phyloP scores from a whole-genome alignment of 164 flowering plant genomes.

The Chimonanthus praecox region DNA sequence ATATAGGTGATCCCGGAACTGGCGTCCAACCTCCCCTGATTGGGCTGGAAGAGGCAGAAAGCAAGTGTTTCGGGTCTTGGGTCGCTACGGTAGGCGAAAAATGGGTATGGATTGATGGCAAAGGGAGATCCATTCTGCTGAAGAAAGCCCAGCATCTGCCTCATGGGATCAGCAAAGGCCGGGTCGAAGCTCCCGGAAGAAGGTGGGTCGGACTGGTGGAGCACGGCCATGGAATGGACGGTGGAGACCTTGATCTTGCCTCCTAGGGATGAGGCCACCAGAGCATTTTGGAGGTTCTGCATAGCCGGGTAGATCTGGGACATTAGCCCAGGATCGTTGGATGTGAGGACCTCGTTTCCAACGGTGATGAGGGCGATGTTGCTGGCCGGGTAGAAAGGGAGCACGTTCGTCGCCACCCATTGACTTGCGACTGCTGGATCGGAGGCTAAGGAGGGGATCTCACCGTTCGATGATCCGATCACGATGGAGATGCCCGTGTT shows the following conservation, averaged over 20 bases:
- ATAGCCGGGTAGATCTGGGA: slow-evolving; percentile 68
- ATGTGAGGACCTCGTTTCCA: slow-evolving; percentile 76
- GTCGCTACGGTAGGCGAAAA: slow-evolving; percentile 86
- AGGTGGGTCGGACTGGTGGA: slow-evolving; percentile 77
- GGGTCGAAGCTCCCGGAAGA: slow-evolving; percentile 60
- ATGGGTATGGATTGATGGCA: slow-evolving; percentile 86
- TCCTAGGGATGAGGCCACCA: slow-evolving; percentile 40
- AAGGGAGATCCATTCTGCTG: slow-evolving; percentile 66
- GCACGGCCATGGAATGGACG: slow-evolving; percentile 77
- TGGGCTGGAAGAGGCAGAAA: slow-evolving; percentile 83
- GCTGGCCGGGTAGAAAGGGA: slow-evolving; percentile 70
- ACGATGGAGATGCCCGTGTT: slow-evolving; percentile 68
- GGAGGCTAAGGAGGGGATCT: slow-evolving; percentile 62
- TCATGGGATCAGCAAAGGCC: slow-evolving; percentile 31
- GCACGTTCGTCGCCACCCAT: slow-evolving; percentile 68
- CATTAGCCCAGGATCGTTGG: slow-evolving; percentile 37
- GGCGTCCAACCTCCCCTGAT: slow-evolving; percentile 70
- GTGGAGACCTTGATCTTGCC: slow-evolving; percentile 83
- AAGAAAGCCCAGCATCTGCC: slow-evolving; percentile 50
- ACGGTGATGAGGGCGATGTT: slow-evolving; percentile 62
- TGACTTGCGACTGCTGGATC: slow-evolving; percentile 60
- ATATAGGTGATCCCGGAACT: slow-evolving; percentile 61
- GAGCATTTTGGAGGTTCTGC: slow-evolving; percentile 69
- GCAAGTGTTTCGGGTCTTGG: slow-evolving; percentile 82
- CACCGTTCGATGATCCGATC: slow-evolving; percentile 69